Percentiles rank a stretch among this genome's conserved stretches.
Conservation (phyloP, 169 alveolate species). For the Plasmodium fragile region DNA sequence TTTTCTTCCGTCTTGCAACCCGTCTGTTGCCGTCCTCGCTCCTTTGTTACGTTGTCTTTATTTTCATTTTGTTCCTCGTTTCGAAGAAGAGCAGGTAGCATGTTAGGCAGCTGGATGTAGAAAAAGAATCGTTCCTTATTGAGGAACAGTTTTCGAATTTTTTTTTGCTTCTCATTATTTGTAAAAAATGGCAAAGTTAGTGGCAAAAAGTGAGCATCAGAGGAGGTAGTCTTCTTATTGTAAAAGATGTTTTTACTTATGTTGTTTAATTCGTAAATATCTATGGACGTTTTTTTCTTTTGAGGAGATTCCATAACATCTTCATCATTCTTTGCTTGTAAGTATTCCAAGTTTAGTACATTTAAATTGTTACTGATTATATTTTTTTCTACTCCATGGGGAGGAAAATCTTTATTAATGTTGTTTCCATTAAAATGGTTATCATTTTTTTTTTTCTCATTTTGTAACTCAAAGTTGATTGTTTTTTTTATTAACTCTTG, state of each 20-base stretch:
- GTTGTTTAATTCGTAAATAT: constrained; percentile 67
- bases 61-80: constrained; percentile 15
- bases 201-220: constrained; percentile 68
- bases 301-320: not conserved
- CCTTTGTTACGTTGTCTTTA: not conserved
- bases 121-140: constrained; percentile 45
- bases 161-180: constrained; percentile 56
- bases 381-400: constrained; percentile 10
- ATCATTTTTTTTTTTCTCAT: constrained; percentile 21
- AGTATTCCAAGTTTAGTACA: constrained; percentile 2
- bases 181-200: constrained; percentile 65
- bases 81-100: constrained; percentile 67
- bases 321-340: constrained; percentile 19
- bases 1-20: not conserved
- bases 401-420: constrained; percentile 21
- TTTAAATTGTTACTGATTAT: constrained; percentile 26
- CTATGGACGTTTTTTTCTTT: constrained; percentile 55
- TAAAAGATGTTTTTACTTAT: constrained; percentile 75
- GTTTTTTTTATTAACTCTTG: constrained; percentile 69
- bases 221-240: constrained; percentile 46
- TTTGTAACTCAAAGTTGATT: constrained; percentile 30
- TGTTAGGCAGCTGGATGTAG: constrained; percentile 65
- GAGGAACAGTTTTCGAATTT: constrained; percentile 30
- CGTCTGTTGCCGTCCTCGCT: not conserved
- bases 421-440: constrained; percentile 23